Conservation (phyloP, 2,329 filamentous ascomycete genomes). For the Plenodomus tracheiphilus region DNA sequence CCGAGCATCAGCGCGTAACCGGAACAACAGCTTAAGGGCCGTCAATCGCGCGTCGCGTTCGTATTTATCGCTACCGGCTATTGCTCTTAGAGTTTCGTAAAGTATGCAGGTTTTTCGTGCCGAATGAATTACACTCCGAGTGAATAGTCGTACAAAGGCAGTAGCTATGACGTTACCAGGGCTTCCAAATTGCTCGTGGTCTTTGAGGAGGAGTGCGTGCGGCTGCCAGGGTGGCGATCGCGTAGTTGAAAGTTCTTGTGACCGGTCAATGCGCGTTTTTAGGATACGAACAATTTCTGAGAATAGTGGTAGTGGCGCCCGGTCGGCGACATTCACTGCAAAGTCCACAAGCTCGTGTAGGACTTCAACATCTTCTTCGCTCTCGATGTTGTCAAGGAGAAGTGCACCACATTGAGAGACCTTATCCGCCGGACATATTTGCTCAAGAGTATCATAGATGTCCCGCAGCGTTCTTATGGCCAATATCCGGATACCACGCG, state of each 20-base stretch:
- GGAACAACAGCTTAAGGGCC: slow-evolving; percentile 62
- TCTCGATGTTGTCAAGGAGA: slow-evolving; percentile 63
- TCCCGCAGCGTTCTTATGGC: slow-evolving; percentile 63
- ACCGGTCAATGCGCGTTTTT: slow-evolving; percentile 32
- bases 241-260: slow-evolving; percentile 18
- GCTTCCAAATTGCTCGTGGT: slow-evolving; percentile 45
- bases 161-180: slow-evolving; percentile 71
- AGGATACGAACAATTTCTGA: slow-evolving; percentile 51
- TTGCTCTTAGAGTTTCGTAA: slow-evolving; percentile 40
- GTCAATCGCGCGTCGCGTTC: slow-evolving; percentile 44
- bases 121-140: slow-evolving; percentile 69
- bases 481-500: slow-evolving; percentile 64
- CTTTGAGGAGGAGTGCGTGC: slow-evolving; percentile 17
- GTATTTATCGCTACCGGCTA: slow-evolving; percentile 37
- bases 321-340: slow-evolving; percentile 65
- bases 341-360: slow-evolving; percentile 67
- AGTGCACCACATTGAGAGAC: slow-evolving; percentile 63
- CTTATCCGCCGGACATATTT: slow-evolving; percentile 61
- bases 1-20: slow-evolving; percentile 79
- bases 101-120: slow-evolving; percentile 63
- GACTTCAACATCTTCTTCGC: slow-evolving; percentile 67
- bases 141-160: slow-evolving; percentile 75
- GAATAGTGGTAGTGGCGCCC: slow-evolving; percentile 63
- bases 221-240: slow-evolving; percentile 17
- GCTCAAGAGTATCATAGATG: slow-evolving; percentile 54